phyloP scores from a whole-genome alignment of 805 yeast species.

The Candida alai region DNA sequence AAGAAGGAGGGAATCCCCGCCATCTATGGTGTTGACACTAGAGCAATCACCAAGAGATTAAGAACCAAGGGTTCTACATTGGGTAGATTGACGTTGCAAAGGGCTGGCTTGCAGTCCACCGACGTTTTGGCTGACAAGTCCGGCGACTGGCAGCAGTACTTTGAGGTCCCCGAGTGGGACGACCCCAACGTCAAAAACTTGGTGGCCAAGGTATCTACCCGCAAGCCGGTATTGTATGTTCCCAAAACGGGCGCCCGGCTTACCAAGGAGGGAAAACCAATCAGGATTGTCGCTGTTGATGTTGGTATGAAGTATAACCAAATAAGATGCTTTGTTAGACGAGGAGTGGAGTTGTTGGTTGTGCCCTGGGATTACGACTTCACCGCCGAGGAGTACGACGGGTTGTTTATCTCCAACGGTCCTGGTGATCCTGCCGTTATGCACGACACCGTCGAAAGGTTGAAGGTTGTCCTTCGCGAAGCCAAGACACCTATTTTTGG shows the following conservation, averaged over 20 bases:
- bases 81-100: constrained; percentile 77
- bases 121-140: constrained; percentile 27
- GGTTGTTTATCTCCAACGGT: constrained; percentile 94
- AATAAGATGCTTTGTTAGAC: constrained; percentile 90
- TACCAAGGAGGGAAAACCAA: constrained; percentile 67
- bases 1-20: constrained; percentile 92
- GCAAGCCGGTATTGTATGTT: constrained; percentile 69
- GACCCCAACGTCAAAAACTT: constrained; percentile 91
- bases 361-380: constrained; percentile 96
- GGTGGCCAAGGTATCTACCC: constrained; percentile 85
- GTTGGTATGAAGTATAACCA: constrained; percentile 98
- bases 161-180: constrained; percentile 80
- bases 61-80: constrained; percentile 91
- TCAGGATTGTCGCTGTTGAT: constrained; percentile 87
- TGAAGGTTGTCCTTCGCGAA: constrained; percentile 54
- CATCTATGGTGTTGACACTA: constrained; percentile 95
- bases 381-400: constrained; percentile 79
- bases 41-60: constrained; percentile 88
- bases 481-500: constrained; percentile 91
- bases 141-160: constrained; percentile 55
- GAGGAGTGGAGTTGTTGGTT: constrained; percentile 94
- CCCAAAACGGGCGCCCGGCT: constrained; percentile 56
- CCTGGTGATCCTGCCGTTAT: constrained; percentile 98
- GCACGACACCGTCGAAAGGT: constrained; percentile 58
- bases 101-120: constrained; percentile 26